Evolutionary conservation across 2,329 filamentous ascomycete species (phyloP), one percentile per base, ranked within the genome.

Genomic region (Alternaria arbusti): DNA sequence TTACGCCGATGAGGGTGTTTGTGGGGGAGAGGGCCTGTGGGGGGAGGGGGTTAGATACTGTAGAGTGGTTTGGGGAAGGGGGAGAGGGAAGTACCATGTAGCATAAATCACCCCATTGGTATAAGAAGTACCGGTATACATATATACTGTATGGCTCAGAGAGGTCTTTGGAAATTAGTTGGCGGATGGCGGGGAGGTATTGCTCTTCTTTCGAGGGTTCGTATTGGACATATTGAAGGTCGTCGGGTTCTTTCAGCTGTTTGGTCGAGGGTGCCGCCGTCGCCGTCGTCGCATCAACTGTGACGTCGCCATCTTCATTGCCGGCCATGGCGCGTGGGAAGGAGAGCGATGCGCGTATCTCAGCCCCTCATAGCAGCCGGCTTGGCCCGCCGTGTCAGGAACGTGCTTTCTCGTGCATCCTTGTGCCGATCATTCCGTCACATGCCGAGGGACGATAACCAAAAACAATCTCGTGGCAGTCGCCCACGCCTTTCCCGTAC

Each of bases 81-180:
- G 57, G 36, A 26, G 47, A 12, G 30, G 49, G 3, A 17, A 23
- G 36, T 82, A 95, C 94, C 89, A 98, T 92, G 81, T 93, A 98
- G 81, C 96, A 99, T n/a, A 99, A 84, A 76, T 98, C 91, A 6
- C 92, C 92, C 96, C 96, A 99, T 86, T 98, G 94, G 78, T 96
- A 97, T 17, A 99, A 84, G 74, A 99, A 99, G 80, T 99, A 99
- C 30, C 96, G 90, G 81, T 98, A 99, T 62, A 99, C 96, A 83
- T 99, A 99, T 78, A 99, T 98, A 82, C 95, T 98, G 80, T 99
- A 99, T 2, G 96, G 96, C 80, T 99, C 96, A 71, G 95, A 98
- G 54, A 99, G 86, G 78, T 98, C 96, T 75, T 95, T 97, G 47
- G 94, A 96, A 75, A 99, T 99, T 76, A 99, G 84, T 61, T 94